phyloP scores from a whole-genome alignment of 164 flowering plant species.

The Chloranthus sessilifolius region DNA sequence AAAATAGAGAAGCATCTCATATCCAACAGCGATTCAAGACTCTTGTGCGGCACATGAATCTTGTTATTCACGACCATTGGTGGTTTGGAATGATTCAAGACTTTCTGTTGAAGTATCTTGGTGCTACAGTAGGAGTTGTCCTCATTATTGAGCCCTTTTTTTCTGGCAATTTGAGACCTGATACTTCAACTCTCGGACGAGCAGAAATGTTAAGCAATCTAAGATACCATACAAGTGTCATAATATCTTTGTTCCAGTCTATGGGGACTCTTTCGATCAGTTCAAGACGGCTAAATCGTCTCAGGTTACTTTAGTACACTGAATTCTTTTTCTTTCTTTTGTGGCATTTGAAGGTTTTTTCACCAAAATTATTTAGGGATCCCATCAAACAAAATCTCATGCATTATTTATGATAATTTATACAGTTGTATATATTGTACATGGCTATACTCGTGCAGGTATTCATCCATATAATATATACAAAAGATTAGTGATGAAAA shows the following conservation, averaged over 20 bases:
- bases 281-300: slow-evolving; percentile 83
- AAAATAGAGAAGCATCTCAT: slow-evolving; percentile 81
- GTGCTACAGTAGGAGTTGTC: slow-evolving; percentile 96
- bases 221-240: slow-evolving; percentile 98
- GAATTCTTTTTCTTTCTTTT: slow-evolving; percentile 2
- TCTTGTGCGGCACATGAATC: slow-evolving; percentile 65
- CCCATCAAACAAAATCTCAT: too few relatives aligned
- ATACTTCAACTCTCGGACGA: slow-evolving; percentile 86
- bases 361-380: neutral
- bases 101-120: slow-evolving; percentile 92
- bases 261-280: slow-evolving; percentile 94
- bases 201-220: slow-evolving; percentile 98
- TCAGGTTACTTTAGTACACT: slow-evolving; percentile 50
- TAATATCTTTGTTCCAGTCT: slow-evolving; percentile 89
- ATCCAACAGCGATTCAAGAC: slow-evolving; percentile 75
- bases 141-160: slow-evolving; percentile 97
- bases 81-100: slow-evolving; percentile 99
- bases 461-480: too few relatives aligned
- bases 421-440: too few relatives aligned
- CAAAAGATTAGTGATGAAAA: too few relatives aligned
- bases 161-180: slow-evolving; percentile 84
- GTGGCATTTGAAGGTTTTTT: neutral
- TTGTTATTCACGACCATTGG: slow-evolving; percentile 96
- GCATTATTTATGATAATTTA: too few relatives aligned
- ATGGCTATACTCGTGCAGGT: too few relatives aligned